phyloP scores from a whole-genome alignment of 768 basidiomycete species.

The Mrakia hoshinonis region DNA sequence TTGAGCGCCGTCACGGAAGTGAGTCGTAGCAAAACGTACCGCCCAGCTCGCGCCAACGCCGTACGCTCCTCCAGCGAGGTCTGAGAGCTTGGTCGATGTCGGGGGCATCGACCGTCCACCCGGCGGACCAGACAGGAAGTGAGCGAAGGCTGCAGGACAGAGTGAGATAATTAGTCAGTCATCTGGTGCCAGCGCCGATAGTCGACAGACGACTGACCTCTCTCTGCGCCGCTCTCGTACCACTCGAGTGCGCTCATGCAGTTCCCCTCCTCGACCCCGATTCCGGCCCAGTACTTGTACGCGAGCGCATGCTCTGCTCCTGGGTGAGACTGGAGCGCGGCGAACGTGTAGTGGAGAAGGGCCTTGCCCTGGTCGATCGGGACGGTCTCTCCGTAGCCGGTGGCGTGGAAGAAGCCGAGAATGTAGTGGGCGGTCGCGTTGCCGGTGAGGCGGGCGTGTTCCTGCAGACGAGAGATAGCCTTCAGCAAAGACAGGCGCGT shows the following conservation, averaged over 20 bases:
- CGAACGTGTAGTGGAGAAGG: constrained; percentile 86
- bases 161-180: background rate
- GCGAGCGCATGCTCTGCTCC: constrained; percentile 87
- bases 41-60: constrained; percentile 91
- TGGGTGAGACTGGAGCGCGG: constrained; percentile 75
- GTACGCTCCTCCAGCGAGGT: constrained; percentile 84
- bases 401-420: constrained; percentile 79
- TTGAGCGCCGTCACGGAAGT: background rate
- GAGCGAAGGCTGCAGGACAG: constrained; percentile 54
- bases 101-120: constrained; percentile 80
- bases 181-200: no score
- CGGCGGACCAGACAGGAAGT: constrained; percentile 75
- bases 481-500: constrained; percentile 43
- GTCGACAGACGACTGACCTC: no score
- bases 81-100: constrained; percentile 71
- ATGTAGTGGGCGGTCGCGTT: constrained; percentile 79
- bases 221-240: constrained; percentile 83
- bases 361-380: constrained; percentile 49
- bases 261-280: constrained; percentile 69
- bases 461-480: constrained; percentile 51
- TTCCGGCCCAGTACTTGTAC: constrained; percentile 92
- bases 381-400: constrained; percentile 54
- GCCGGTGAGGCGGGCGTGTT: constrained; percentile 61
- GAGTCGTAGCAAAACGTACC: background rate
- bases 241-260: constrained; percentile 74